Base-by-base conservation (phyloP, 2,329 filamentous ascomycete species). In the Calonectria montana region DNA sequence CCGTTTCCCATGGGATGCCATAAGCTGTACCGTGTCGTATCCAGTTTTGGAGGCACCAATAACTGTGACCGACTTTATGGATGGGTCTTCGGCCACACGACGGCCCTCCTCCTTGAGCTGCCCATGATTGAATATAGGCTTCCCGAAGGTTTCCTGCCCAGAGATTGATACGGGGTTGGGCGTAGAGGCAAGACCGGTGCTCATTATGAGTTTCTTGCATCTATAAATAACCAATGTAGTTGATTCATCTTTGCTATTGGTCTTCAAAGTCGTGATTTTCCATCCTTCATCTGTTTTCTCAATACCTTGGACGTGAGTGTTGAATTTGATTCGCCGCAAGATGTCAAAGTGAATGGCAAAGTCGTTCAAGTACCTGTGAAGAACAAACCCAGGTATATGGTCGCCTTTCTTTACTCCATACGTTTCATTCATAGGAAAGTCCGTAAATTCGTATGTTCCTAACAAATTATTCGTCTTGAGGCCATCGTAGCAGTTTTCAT, bases 401-500 rank as follows among this genome's bases (percentile, higher is more conserved):
- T 57, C 53, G 7, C 53, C 53, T 1, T 12, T 23, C 21, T 57
- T 57, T 4, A 57, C 53, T 37, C 53, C 53, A 15, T 57, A 57
- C 16, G 37, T 57, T 39, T 57, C 31, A 37, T 23, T 21, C 53
- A 57, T 57, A 8, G 53, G 53, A 39, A 57, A 57, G 31, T 57
- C 53, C 12, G 53, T 57, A 25, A 57, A 57, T n/a, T 57, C 53
- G 8, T 57, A 57, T 10, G 53, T 57, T 2, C 53, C 53, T 15
- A 57, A 10, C n/a, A 57, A n/a, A 39, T 57, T 57, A 18, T 57
- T 57, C 8, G 53, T 57, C 15, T 57, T 57, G 29, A 57, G 53
- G n/a, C 53, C 53, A 57, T 57, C 53, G n/a, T 57, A 57, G 53
- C 53, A 57, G 31, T 57, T 57, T 39, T 57, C 53, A 39, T 57